Conservation (phyloP, 257 asterid species). For the Solanum bulbocastanum region DNA sequence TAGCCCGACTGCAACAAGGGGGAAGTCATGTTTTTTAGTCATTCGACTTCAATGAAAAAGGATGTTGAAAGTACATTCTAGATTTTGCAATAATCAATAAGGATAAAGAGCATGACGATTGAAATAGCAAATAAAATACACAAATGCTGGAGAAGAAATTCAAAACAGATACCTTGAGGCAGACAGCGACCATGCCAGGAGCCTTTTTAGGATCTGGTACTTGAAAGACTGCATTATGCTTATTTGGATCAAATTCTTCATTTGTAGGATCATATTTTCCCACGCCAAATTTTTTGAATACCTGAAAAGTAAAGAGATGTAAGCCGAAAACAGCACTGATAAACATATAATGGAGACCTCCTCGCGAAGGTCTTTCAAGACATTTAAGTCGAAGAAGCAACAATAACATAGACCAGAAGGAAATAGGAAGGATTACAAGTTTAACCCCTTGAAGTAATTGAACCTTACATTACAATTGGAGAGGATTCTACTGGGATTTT, state of each 20-base stretch:
- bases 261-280: slow-evolving; percentile 52
- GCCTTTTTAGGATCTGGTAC: slow-evolving; percentile 89
- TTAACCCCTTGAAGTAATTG: neutral
- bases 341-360: neutral
- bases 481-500: neutral
- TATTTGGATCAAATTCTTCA: slow-evolving; percentile 90
- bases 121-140: neutral
- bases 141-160: neutral
- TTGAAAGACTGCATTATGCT: slow-evolving; percentile 90
- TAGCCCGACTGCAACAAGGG: slow-evolving; percentile 50
- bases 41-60: neutral
- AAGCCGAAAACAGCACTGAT: neutral
- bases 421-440: neutral
- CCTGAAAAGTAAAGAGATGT: slow-evolving; percentile 27
- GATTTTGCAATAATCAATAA: neutral
- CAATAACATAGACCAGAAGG: neutral
- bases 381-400: neutral
- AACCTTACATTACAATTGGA: neutral
- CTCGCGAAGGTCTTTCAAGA: neutral
- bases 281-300: slow-evolving; percentile 67
- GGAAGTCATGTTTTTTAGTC: neutral
- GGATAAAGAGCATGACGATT: neutral
- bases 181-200: slow-evolving; percentile 61
- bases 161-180: slow-evolving; percentile 56
- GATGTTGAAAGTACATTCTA: neutral